These are phyloP conservation scores for Baorangia bicolor DNA, from an alignment of 768 basidiomycete genomes.

Conservation along the genomic window DNA sequence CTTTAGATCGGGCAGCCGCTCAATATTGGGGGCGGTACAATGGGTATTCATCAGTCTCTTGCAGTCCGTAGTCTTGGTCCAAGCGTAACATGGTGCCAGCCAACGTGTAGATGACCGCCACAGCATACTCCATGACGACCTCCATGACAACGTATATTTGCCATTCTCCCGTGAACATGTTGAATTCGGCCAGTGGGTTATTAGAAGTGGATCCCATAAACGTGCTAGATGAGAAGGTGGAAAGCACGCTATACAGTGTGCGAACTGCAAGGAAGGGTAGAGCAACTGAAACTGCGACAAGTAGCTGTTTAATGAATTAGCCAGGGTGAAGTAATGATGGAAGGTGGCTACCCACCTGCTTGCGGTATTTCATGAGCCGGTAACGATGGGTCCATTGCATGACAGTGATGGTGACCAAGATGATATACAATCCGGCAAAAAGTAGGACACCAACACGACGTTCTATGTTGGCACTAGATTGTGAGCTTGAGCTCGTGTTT, in stretches of 20 bases:
- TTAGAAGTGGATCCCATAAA: constrained; percentile 26
- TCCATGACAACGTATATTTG: constrained; percentile 57
- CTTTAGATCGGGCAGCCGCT: not conserved
- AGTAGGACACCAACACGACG: constrained; percentile 36
- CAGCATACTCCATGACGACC: constrained; percentile 57
- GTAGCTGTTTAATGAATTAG: constrained; percentile 43
- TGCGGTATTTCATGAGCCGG: constrained; percentile 28
- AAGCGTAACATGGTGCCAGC: constrained; percentile 31
- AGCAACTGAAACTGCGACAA: constrained; percentile 51
- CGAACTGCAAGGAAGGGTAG: constrained; percentile 59
- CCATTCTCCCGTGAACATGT: constrained; percentile 58
- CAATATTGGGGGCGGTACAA: constrained; percentile 36
- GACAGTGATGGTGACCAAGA: constrained; percentile 45
- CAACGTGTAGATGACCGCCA: constrained; percentile 43
- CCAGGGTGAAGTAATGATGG: constrained; percentile 1
- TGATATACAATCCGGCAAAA: constrained; percentile 39
- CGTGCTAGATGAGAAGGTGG: constrained; percentile 51
- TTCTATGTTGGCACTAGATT: constrained; percentile 25
- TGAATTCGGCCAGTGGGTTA: constrained; percentile 49
- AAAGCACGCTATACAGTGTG: constrained; percentile 50
- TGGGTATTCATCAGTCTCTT: constrained; percentile 27
- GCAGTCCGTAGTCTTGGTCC: constrained; percentile 32
- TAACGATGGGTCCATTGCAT: constrained; percentile 53
- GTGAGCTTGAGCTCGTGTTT: constrained; percentile 9
- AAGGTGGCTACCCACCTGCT: constrained; percentile 32